phyloP scores from a whole-genome alignment of 2,329 filamentous ascomycete genomes.

The Celoporthe dispersa region DNA sequence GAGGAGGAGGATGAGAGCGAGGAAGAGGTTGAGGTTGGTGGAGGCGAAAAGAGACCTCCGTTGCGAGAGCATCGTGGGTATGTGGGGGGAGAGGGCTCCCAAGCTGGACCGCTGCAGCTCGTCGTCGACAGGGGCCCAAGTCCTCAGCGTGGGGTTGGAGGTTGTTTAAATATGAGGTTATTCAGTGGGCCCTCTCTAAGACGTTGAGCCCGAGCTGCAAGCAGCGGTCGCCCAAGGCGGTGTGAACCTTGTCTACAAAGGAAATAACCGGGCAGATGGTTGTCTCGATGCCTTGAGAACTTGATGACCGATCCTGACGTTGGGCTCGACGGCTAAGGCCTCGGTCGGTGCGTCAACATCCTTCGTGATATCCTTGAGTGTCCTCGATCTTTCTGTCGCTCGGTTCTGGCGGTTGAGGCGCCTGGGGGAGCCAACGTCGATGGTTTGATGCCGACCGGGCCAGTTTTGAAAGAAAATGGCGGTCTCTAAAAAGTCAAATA shows the following conservation, averaged over 20 bases:
- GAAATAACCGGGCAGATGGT: not conserved
- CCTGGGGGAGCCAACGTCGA: not conserved
- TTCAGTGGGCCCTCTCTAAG: conserved; percentile 1
- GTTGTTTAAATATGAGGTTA: conserved; percentile 6
- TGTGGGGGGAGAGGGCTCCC: not conserved
- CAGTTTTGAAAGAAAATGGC: not conserved
- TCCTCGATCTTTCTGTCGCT: not conserved
- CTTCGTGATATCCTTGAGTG: not conserved
- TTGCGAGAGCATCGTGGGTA: not conserved
- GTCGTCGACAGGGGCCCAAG: not conserved
- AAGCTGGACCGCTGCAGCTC: not conserved
- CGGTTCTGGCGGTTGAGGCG: not conserved
- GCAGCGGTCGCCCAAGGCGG: not conserved
- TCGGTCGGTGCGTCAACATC: not conserved
- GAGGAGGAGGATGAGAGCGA: conserved; percentile 38
- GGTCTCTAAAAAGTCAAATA: not conserved
- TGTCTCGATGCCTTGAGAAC: not conserved
- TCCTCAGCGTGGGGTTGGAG: not conserved
- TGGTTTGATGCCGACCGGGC: not conserved
- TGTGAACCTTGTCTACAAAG: not conserved
- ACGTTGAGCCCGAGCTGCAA: not conserved
- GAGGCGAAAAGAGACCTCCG: conserved; percentile 1
- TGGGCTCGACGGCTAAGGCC: not conserved
- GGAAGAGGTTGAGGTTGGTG: conserved; percentile 28
- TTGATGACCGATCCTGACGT: not conserved